Conservation (phyloP, 805 yeast genomes). For the Metschnikowia corniflorae region DNA sequence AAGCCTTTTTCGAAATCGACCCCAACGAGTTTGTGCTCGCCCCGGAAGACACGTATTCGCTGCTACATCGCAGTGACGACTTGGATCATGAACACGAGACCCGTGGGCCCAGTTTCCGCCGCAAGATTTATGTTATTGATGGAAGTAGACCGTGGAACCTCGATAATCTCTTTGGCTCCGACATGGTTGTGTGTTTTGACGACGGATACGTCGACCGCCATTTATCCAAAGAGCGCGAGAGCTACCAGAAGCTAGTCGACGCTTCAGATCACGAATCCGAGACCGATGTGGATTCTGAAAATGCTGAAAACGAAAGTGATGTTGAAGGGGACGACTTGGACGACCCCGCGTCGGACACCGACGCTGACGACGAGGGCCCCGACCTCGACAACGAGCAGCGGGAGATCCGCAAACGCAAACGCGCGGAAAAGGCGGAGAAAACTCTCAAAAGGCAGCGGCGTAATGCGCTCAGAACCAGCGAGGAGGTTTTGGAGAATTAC, state of each 20-base stretch:
- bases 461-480: constrained; percentile 42
- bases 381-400: constrained; percentile 23
- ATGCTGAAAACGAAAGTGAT: not conserved
- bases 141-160: constrained; percentile 96
- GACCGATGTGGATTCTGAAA: constrained; percentile 6
- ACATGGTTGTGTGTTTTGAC: constrained; percentile 74
- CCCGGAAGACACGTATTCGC: constrained; percentile 17
- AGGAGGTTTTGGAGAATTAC: constrained; percentile 63
- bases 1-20: constrained; percentile 64
- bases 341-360: constrained; percentile 29
- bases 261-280: constrained; percentile 26
- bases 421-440: constrained; percentile 1
- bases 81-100: constrained; percentile 17
- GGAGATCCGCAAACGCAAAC: constrained; percentile 5
- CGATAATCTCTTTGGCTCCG: constrained; percentile 85
- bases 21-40: constrained; percentile 45
- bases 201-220: constrained; percentile 73
- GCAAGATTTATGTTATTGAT: constrained; percentile 79
- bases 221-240: constrained; percentile 51
- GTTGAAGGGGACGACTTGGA: constrained; percentile 30
- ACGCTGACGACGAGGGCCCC: constrained; percentile 24
- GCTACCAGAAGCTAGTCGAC: constrained; percentile 52
- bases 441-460: constrained; percentile 23
- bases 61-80: constrained; percentile 8
- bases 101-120: constrained; percentile 27